phyloP scores from a whole-genome alignment of 2,329 filamentous ascomycete species.

The Didymella glomerata region DNA sequence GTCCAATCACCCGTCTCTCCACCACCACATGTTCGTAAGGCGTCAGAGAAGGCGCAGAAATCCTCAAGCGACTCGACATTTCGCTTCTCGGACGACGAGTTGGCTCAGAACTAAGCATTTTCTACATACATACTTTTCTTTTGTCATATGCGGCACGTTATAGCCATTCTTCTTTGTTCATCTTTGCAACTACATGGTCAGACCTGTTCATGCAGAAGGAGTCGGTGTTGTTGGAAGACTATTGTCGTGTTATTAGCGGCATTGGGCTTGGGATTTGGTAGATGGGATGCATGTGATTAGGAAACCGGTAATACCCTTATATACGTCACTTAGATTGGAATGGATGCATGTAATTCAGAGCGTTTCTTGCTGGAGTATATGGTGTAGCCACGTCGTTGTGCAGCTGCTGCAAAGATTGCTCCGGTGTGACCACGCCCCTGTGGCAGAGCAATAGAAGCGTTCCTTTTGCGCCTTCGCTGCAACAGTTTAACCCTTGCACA shows the following conservation, averaged over 20 bases:
- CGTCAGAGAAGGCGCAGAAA: slow-evolving; percentile 9
- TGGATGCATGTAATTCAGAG: background rate
- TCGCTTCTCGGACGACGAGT: slow-evolving; percentile 18
- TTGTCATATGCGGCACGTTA: slow-evolving; percentile 4
- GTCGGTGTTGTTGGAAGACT: slow-evolving; percentile 10
- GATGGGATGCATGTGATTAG: slow-evolving; percentile 16
- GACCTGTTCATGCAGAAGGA: background rate
- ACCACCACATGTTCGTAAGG: slow-evolving; percentile 9
- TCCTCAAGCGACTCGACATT: slow-evolving; percentile 11
- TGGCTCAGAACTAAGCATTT: slow-evolving; percentile 1
- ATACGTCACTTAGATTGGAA: slow-evolving; percentile 22
- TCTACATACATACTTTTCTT: background rate
- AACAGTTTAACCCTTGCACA: too few species aligned
- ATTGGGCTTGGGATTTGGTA: slow-evolving; percentile 17
- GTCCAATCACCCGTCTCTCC: slow-evolving; percentile 14
- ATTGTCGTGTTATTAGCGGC: slow-evolving; percentile 19
- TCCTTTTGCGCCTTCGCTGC: too few species aligned
- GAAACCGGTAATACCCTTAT: slow-evolving; percentile 21
- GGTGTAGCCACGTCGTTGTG: background rate
- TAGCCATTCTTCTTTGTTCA: slow-evolving; percentile 1
- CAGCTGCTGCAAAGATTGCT: too few species aligned
- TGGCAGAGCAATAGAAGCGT: too few species aligned
- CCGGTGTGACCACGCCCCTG: too few species aligned
- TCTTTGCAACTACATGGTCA: slow-evolving; percentile 15
- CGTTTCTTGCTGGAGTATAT: background rate